Evolutionary conservation across 2,329 filamentous ascomycete genomes (phyloP).

Genomic region (Hypoxylon sp.): DNA sequence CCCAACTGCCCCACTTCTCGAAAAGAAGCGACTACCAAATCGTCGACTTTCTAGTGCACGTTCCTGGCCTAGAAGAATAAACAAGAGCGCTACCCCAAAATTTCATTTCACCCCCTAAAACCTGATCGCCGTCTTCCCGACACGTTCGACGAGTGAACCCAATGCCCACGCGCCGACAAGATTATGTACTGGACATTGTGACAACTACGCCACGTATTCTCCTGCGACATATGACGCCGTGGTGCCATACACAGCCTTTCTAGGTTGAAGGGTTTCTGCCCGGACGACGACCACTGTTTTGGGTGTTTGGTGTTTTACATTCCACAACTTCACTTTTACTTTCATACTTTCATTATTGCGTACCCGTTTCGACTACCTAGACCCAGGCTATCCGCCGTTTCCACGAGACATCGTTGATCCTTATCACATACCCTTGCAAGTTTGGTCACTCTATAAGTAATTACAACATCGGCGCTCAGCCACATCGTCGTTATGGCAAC

Average conservation of each 20-base stretch:
- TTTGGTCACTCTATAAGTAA: slow-evolving; percentile 16
- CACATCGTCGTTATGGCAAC: slow-evolving; percentile 67
- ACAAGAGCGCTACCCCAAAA: slow-evolving; percentile 43
- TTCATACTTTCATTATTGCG: slow-evolving; percentile 6
- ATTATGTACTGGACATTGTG: slow-evolving; percentile 29
- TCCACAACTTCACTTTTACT: slow-evolving; percentile 4
- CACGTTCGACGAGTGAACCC: slow-evolving; percentile 30
- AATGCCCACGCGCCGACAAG: slow-evolving; percentile 32
- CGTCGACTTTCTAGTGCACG: slow-evolving; percentile 34
- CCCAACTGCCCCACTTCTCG: slow-evolving; percentile 15
- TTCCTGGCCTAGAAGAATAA: slow-evolving; percentile 44
- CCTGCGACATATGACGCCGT: slow-evolving; percentile 48
- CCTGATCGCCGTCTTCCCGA: slow-evolving; percentile 35
- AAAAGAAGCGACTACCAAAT: slow-evolving; percentile 35
- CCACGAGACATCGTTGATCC: slow-evolving; percentile 12
- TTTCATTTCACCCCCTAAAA: slow-evolving; percentile 43
- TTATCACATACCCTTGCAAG: slow-evolving; percentile 10
- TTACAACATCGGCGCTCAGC: slow-evolving; percentile 43
- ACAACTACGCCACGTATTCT: slow-evolving; percentile 15
- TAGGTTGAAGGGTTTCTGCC: slow-evolving; percentile 42
- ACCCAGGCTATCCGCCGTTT: neutral
- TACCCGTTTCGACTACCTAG: slow-evolving; percentile 8
- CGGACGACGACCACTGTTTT: slow-evolving; percentile 22
- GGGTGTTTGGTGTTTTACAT: slow-evolving; percentile 42
- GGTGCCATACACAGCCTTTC: slow-evolving; percentile 31